Conservation (phyloP, 345 rosid species). For the Arabidopsis suecica region DNA sequence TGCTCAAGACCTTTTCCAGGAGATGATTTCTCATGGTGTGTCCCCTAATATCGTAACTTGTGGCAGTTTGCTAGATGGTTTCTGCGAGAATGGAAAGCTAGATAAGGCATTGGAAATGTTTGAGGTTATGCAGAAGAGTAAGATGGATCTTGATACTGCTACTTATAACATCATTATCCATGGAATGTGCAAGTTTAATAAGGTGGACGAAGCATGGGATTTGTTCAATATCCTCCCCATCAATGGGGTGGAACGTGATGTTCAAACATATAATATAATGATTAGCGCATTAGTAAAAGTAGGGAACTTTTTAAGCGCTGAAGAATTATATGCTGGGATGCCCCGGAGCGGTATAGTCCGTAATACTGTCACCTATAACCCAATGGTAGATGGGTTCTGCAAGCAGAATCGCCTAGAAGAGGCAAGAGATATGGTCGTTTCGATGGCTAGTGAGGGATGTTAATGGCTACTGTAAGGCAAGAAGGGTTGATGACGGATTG, state of each 20-base stretch:
- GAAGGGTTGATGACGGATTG: neutral
- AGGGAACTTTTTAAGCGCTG: neutral
- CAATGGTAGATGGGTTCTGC: constrained; percentile 14
- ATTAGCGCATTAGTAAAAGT: neutral
- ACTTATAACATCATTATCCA: neutral
- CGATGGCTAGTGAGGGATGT: neutral
- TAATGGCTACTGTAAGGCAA: neutral
- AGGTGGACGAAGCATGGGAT: neutral
- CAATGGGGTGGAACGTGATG: constrained; percentile 4
- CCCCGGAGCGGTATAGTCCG: too few species aligned
- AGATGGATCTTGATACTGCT: too few species aligned
- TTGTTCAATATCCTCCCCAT: neutral
- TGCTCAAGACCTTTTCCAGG: neutral
- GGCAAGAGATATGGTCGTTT: neutral
- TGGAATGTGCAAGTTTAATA: neutral
- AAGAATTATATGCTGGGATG: too few species aligned
- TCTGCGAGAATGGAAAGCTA: neutral
- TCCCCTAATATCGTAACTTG: neutral
- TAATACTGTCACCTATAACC: neutral
- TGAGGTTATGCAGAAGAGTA: neutral
- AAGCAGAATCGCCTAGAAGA: neutral
- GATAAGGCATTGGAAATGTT: neutral
- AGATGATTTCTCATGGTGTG: constrained; percentile 3
- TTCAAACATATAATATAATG: neutral
- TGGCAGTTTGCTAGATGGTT: neutral